Conservation (phyloP, 257 asterid genomes). For the Capsicum rhomboideum region DNA sequence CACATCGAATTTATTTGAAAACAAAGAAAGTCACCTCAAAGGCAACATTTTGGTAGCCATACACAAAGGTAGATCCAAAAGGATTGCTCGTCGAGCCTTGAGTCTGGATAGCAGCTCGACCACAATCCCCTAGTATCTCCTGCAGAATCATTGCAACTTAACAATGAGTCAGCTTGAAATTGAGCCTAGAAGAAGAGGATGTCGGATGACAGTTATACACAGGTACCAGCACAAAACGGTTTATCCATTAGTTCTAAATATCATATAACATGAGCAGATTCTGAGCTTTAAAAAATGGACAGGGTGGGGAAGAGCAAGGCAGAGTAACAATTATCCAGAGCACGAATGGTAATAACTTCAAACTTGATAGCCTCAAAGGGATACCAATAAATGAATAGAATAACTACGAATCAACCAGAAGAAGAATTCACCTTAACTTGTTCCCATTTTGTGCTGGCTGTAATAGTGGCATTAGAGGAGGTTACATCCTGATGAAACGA, state of each 20-base stretch:
- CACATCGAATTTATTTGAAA: neutral
- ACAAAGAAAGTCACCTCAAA: slow-evolving; percentile 46
- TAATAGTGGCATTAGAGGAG: slow-evolving; percentile 36
- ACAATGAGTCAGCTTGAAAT: neutral
- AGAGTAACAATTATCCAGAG: neutral
- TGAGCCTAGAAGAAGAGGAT: neutral
- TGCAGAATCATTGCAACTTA: slow-evolving; percentile 15
- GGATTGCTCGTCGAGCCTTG: slow-evolving; percentile 80
- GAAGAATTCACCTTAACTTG: slow-evolving; percentile 59
- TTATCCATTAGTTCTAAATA: neutral
- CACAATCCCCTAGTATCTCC: slow-evolving; percentile 78
- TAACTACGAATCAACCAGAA: neutral
- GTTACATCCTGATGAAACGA: slow-evolving; percentile 36
- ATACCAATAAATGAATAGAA: neutral
- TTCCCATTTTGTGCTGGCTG: slow-evolving; percentile 75
- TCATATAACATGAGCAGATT: neutral
- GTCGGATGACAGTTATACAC: neutral
- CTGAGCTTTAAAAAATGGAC: neutral
- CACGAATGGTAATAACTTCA: neutral
- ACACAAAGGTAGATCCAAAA: slow-evolving; percentile 76
- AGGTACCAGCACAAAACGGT: neutral
- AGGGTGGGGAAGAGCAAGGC: neutral
- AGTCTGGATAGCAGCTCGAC: slow-evolving; percentile 77
- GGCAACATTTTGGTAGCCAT: slow-evolving; percentile 74
- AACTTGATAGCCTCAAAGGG: neutral